A percentile compares a stretch with the other conserved stretches of the same genome.
phyloP scores from a whole-genome alignment of 192 early-diverging fungal species.

The Coemansia sp. region DNA sequence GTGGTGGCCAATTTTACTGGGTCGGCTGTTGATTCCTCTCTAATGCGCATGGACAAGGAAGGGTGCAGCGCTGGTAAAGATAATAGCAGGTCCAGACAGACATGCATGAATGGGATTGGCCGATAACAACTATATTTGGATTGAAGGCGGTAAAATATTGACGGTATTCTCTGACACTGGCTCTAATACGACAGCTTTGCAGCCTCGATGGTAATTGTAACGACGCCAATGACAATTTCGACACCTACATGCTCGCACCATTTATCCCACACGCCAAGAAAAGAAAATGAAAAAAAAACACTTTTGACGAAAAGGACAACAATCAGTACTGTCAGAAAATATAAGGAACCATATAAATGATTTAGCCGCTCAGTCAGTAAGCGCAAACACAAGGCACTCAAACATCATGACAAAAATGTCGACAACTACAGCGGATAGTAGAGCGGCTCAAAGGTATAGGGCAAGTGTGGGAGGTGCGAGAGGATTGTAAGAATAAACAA shows the following conservation, averaged over 20 bases:
- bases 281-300: background rate
- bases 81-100: too few relatives aligned
- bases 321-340: background rate
- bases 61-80: too few relatives aligned
- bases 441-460: background rate
- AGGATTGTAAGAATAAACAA: background rate
- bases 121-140: background rate
- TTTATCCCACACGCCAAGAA: background rate
- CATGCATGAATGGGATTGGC: background rate
- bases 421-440: slow-evolving; percentile 20
- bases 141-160: too few relatives aligned
- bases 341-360: too few relatives aligned
- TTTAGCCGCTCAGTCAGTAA: slow-evolving; percentile 18
- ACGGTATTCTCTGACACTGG: too few relatives aligned
- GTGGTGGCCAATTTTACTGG: background rate
- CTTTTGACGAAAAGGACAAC: background rate
- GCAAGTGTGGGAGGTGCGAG: background rate
- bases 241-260: slow-evolving; percentile 44
- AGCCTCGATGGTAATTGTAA: slow-evolving; percentile 70
- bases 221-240: slow-evolving; percentile 70
- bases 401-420: slow-evolving; percentile 46
- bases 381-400: slow-evolving; percentile 46
- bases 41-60: too few relatives aligned
- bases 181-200: slow-evolving; percentile 40
- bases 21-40: too few relatives aligned